A percentile compares a stretch with the other conserved stretches of the same genome.
phyloP scores from a whole-genome alignment of 805 yeast genomes.

The Tetrapisispora fleetii region DNA sequence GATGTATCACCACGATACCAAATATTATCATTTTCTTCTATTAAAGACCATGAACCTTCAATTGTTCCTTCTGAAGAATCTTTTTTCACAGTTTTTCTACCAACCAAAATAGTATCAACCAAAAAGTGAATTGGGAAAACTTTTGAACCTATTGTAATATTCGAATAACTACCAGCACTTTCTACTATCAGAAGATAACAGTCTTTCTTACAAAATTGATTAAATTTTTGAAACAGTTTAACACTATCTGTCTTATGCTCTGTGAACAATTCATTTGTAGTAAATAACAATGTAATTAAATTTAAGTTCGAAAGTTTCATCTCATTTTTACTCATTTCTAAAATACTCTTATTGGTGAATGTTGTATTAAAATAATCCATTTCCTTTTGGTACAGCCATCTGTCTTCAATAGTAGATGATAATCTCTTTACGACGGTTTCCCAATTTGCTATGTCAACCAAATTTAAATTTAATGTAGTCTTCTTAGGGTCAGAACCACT shows the following conservation, averaged over 20 bases:
- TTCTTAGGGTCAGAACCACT: constrained; percentile 2
- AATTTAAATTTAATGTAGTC: constrained; percentile 35
- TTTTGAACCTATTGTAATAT: constrained; percentile 65
- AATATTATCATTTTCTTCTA: constrained; percentile 59
- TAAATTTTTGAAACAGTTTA: constrained; percentile 44
- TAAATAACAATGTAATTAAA: constrained; percentile 66
- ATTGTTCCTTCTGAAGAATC: constrained; percentile 22
- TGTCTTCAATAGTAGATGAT: constrained; percentile 33
- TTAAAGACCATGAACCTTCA: constrained; percentile 54
- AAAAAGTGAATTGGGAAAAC: constrained; percentile 75
- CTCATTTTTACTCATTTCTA: constrained; percentile 21
- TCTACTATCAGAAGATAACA: constrained; percentile 61
- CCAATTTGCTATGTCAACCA: constrained; percentile 82
- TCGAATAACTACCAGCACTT: constrained; percentile 85
- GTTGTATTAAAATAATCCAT: constrained; percentile 25
- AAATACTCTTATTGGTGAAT: constrained; percentile 31
- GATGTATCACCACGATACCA: constrained; percentile 62
- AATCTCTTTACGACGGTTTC: constrained; percentile 39
- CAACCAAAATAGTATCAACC: constrained; percentile 61
- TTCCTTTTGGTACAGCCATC: constrained; percentile 43
- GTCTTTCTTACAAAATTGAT: constrained; percentile 43
- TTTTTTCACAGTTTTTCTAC: constrained; percentile 31
- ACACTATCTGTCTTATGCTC: constrained; percentile 56
- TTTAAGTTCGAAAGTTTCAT: constrained; percentile 24
- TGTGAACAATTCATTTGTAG: constrained; percentile 77